A percentile compares a stretch with the other conserved stretches of the same genome.
Conservation (phyloP, 2,329 filamentous ascomycete species). For the Tolypocladium capitatum region DNA sequence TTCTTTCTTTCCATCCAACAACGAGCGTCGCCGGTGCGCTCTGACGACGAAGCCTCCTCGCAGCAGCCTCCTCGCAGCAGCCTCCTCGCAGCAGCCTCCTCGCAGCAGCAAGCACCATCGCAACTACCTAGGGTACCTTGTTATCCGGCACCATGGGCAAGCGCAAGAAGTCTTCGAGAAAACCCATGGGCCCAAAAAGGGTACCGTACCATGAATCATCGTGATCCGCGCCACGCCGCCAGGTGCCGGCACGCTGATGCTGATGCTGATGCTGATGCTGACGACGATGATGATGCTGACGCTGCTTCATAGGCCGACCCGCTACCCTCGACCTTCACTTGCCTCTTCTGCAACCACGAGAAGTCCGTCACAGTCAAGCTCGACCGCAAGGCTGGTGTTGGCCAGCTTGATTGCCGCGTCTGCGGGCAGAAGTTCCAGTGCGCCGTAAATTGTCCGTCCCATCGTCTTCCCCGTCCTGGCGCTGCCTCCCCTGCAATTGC, state of each 20-base stretch:
- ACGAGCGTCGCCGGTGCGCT: background rate
- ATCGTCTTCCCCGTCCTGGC: background rate
- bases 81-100: no score
- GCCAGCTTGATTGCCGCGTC: constrained; percentile 76
- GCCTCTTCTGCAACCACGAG: constrained; percentile 97
- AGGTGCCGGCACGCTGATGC: background rate
- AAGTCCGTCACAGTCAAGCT: constrained; percentile 82
- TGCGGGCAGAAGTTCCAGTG: constrained; percentile 92
- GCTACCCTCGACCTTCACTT: constrained; percentile 76
- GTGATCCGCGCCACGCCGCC: background rate
- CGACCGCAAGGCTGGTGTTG: constrained; percentile 83
- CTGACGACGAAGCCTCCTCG: background rate
- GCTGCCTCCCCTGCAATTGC: no score
- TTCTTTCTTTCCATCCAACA: background rate
- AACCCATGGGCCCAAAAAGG: constrained; percentile 73
- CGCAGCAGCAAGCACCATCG: background rate
- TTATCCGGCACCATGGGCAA: constrained; percentile 53
- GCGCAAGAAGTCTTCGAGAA: constrained; percentile 81
- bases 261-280: background rate
- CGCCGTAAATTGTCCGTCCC: constrained; percentile 67
- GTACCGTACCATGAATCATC: constrained; percentile 29
- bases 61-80: background rate
- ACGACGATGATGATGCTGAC: background rate
- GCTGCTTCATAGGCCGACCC: constrained; percentile 43
- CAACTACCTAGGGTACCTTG: background rate